Evolutionary conservation across 2,329 filamentous ascomycete species (phyloP), one percentile per base, ranked within the genome.

Genomic region (Cryphonectria naterciae): DNA sequence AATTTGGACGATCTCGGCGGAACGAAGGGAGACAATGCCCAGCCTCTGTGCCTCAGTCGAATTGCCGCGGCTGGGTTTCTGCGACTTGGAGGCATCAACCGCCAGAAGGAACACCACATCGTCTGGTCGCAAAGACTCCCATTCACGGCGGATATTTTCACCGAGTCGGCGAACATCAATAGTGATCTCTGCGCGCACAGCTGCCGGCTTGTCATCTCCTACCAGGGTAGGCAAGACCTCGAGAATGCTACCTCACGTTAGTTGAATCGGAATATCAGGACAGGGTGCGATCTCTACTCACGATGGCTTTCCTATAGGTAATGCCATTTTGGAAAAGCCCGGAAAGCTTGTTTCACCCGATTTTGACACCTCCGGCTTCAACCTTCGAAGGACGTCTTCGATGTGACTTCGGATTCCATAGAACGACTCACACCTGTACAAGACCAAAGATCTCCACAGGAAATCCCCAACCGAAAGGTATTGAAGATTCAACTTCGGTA

Each of bases 401-500:
- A 99, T 90, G 78, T 99, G 94, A 77, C 94, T 95, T 62, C 94
- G 90, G 72, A 99, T 95, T 72, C 94, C 93, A 79, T 97, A 98
- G 79, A 98, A 98, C 0, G 95, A 89, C 80, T 99, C 96, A 71
- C 91, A 93, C 56, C 95, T 90, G 79, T 97, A 96, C 11, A 99
- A 84, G 19, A 97, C 87, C 77, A 98, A 91, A 0, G 95, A 94
- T 73, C 97, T 89, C 94, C 95, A 99, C n/a, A 99, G 83, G 76
- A 99, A 99, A 80, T 99, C 96, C 2, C 94, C 94, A 66, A 97
- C 89, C 2, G 95, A 97, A 19, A 99, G 85, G 80, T 99, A 99
- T 78, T 99, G 96, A 39, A 99, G 84, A 76, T 98, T 99, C 62
- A 98, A 83, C 79, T 99, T 99, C 2, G 96, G 96, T 60, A 99